Evolutionary conservation across 2,329 filamentous ascomycete species (phyloP).

Genomic region (Alternaria tenuissima): DNA sequence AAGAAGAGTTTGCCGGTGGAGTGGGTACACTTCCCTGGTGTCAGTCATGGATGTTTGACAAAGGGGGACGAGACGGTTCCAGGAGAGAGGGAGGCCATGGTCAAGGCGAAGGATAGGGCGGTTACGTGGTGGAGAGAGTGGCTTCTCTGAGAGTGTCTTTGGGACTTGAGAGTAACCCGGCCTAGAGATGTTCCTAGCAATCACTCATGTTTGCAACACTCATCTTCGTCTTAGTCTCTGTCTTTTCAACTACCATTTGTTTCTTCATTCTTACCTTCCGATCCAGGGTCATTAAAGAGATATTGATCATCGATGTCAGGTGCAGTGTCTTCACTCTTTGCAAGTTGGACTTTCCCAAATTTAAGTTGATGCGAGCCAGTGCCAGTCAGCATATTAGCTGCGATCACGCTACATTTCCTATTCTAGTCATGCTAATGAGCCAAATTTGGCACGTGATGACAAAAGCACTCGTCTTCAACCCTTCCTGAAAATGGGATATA

Average conservation of each 20-base stretch:
- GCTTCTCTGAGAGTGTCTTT: background rate
- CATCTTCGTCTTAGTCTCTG: too few relatives aligned
- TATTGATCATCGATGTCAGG: too few relatives aligned
- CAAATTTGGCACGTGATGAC: background rate
- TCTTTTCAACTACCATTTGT: too few relatives aligned
- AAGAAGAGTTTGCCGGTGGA: conserved; percentile 27
- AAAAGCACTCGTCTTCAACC: conserved; percentile 9
- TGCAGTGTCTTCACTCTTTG: too few relatives aligned
- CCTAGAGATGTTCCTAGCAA: too few relatives aligned
- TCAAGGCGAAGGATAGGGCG: conserved; percentile 27
- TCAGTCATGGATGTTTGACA: conserved; percentile 33
- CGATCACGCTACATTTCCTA: background rate
- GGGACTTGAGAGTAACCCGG: too few relatives aligned
- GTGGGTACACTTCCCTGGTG: conserved; percentile 36
- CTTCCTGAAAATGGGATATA: conserved; percentile 45
- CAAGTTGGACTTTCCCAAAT: too few relatives aligned
- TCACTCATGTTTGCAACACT: too few relatives aligned
- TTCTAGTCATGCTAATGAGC: too few relatives aligned
- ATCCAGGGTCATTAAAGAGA: too few relatives aligned
- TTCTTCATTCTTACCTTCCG: too few relatives aligned
- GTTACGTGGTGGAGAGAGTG: conserved; percentile 23
- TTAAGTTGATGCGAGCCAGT: background rate
- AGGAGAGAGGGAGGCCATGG: conserved; percentile 28
- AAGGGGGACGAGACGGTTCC: conserved; percentile 26
- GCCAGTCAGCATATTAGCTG: accelerated